Conservation (phyloP, 345 rosid species). For the thale cress (Arabidopsis thaliana) region DNA sequence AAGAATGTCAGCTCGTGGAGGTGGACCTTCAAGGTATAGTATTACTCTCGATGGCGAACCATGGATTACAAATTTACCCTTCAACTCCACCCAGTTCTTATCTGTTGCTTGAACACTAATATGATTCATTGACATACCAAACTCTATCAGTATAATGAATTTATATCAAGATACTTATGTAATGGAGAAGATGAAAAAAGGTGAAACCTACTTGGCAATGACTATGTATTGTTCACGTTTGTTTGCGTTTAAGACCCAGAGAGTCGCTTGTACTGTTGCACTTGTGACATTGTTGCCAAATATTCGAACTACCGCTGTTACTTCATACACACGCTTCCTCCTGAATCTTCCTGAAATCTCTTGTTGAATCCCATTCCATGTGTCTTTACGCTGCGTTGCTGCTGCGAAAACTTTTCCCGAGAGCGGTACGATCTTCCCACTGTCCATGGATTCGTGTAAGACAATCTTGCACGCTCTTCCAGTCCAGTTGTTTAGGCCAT, state of each 20-base stretch:
- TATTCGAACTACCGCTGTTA: constrained; percentile 69
- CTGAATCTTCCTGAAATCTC: constrained; percentile 73
- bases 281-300: constrained; percentile 60
- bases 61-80: constrained; percentile 79
- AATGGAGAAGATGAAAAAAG: constrained; percentile 21
- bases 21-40: constrained; percentile 86
- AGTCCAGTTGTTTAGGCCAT: constrained; percentile 75
- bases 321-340: constrained; percentile 70
- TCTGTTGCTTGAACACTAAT: constrained; percentile 74
- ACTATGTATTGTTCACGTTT: constrained; percentile 70
- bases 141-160: constrained; percentile 25
- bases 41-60: constrained; percentile 68
- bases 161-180: background rate
- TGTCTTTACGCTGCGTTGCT: constrained; percentile 67
- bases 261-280: constrained; percentile 69
- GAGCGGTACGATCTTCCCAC: constrained; percentile 61
- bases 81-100: constrained; percentile 73
- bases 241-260: constrained; percentile 76
- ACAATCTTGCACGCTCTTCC: constrained; percentile 78
- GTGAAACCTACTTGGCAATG: constrained; percentile 65
- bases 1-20: constrained; percentile 83
- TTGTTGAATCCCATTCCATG: constrained; percentile 93
- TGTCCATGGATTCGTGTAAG: constrained; percentile 70
- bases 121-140: constrained; percentile 28
- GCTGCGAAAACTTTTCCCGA: constrained; percentile 70